Percentiles rank a stretch among this genome's conserved stretches.
Evolutionary conservation across 2,329 filamentous ascomycete species (phyloP).

Genomic region (Ophiostoma perfectum): DNA sequence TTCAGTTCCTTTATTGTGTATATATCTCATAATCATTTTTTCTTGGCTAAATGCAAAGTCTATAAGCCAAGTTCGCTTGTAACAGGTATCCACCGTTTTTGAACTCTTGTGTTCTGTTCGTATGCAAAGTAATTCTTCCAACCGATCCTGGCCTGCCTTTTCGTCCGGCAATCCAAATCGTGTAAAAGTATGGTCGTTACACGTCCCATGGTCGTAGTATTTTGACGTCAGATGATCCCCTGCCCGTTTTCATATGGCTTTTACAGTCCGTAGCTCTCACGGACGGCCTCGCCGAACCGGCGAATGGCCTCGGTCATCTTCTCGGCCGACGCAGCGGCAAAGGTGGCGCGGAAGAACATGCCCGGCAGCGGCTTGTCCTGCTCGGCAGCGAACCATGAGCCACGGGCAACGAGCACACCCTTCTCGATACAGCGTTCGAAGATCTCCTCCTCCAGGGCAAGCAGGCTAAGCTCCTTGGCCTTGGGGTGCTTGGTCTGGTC

Average conservation of each 20-base stretch:
- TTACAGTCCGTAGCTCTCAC: conserved; percentile 46
- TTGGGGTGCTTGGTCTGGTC: conserved; percentile 19
- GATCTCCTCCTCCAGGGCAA: conserved; percentile 77
- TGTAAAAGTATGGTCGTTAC: too few species aligned
- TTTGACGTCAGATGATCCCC: too few species aligned
- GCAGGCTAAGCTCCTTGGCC: conserved; percentile 41
- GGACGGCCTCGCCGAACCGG: conserved; percentile 70
- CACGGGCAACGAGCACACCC: conserved; percentile 74
- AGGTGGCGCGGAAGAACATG: conserved; percentile 86
- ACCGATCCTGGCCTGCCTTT: neutral
- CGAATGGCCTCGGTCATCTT: conserved; percentile 67
- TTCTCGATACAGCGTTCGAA: conserved; percentile 71
- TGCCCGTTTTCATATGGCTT: too few species aligned
- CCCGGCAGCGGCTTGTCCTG: conserved; percentile 53
- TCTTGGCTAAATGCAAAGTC: conserved; percentile 6
- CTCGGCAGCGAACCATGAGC: conserved; percentile 87
- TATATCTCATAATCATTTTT: neutral
- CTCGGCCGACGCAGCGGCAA: conserved; percentile 68
- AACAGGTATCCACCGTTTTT: neutral
- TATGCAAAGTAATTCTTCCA: conserved; percentile 1
- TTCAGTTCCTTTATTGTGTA: neutral
- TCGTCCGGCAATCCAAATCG: too few species aligned
- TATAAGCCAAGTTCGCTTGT: neutral
- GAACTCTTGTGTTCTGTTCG: neutral
- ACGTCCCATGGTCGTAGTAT: too few species aligned